Base-by-base conservation (phyloP, 2,329 filamentous ascomycete genomes). In the Amylocarpus encephaloides region DNA sequence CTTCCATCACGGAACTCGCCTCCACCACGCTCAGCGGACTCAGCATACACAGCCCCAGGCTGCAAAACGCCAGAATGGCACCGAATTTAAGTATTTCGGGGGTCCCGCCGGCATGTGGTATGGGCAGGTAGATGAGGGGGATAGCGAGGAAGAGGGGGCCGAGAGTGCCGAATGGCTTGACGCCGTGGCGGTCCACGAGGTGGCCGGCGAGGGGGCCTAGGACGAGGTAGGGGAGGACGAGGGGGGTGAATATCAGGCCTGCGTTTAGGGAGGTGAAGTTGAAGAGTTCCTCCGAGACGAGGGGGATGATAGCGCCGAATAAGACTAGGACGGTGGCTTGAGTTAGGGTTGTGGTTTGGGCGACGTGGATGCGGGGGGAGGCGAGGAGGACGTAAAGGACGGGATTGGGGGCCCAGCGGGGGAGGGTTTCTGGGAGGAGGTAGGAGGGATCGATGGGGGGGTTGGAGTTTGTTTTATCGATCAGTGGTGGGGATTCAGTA, bases 1-100 rank as follows among this genome's bases (percentile, higher is more conserved):
- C 72, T 54, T 78, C 73, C 1, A 82, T 71, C 0, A 82, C 70
- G 10, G 69, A 66, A 5, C 77, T 77, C 1, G 76, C 71, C 62
- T 83, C 80, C 15, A 83, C 79, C 7, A 82, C 71, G 9, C 71
- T 71, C 0, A 77, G 73, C 2, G 77, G 72, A 7, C 73, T 74
- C 36, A 82, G 76, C 2, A 74, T 63, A 0, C 76, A 76, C 2
- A 82, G 61, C 0, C 78, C 78, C 1, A 76, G 54, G 1, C 79
- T 78, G 53, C 67, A 73, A 2, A 77, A 61, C 0, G 64, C 68
- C 0, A 80, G 65, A 0, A 79, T 52, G 2, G 62, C 67, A 13
- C 67, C 70, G 51, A 74, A 77, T 3, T 78, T 65, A 9, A 71
- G 64, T 15, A 75, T 67, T 46, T 74, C 69, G 4, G 64, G 49